Percentiles rank a stretch among this genome's conserved stretches.
These are phyloP conservation scores for Wickerhamiella siamensis DNA, from an alignment of 805 yeast species.

Conservation along the genomic window DNA sequence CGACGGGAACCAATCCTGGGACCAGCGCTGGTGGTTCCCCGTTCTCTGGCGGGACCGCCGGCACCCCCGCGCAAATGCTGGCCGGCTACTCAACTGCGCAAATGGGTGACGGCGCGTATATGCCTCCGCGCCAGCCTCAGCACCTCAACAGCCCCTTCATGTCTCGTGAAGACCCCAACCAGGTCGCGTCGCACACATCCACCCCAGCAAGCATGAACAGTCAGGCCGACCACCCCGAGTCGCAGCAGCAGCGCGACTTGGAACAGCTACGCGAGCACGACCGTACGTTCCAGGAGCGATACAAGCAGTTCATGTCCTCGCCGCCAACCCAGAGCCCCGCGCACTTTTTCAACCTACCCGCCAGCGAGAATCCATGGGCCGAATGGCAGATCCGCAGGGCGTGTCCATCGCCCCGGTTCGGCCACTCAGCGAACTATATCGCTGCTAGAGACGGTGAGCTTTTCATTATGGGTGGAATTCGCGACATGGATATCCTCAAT, in stretches of 20 bases:
- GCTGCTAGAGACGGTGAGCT: conserved; percentile 70
- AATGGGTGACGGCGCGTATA: background rate
- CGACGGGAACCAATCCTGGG: no score
- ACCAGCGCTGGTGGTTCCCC: no score
- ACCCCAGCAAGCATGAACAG: background rate
- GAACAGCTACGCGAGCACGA: conserved; percentile 6
- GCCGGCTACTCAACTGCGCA: background rate
- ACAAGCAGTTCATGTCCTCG: conserved; percentile 9
- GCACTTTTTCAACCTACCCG: conserved; percentile 3
- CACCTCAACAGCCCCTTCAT: conserved; percentile 12
- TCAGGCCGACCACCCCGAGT: background rate
- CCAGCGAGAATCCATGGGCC: conserved; percentile 24
- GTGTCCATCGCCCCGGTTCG: conserved; percentile 88
- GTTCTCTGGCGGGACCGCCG: no score
- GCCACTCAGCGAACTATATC: conserved; percentile 72
- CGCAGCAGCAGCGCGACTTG: background rate
- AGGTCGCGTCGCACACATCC: background rate
- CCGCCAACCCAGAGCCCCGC: conserved; percentile 4
- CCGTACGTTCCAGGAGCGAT: conserved; percentile 11
- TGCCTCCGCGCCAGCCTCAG: background rate
- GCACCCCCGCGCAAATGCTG: background rate
- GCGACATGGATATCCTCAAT: conserved; percentile 83
- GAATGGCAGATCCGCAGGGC: conserved; percentile 24
- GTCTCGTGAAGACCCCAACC: background rate
- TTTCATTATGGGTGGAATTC: conserved; percentile 87